Percentiles rank a stretch among this genome's conserved stretches.
Evolutionary conservation across 1,284 basidiomycete genomes (phyloP).

Genomic region (Phlebopus sp.): DNA sequence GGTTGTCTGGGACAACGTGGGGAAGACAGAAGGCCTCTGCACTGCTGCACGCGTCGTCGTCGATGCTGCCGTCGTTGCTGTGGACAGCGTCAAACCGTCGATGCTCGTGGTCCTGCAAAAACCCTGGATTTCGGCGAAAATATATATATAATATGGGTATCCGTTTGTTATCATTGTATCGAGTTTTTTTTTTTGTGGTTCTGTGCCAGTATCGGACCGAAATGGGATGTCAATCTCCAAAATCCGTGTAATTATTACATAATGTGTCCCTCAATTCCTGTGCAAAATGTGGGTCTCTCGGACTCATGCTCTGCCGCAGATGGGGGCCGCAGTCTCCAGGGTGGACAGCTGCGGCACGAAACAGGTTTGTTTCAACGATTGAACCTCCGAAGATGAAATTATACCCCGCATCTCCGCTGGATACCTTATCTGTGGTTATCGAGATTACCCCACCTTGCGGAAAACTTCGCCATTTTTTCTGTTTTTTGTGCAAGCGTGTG

Average conservation of each 20-base stretch:
- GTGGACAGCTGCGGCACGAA: too few species aligned
- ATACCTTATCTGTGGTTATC: conserved; percentile 26
- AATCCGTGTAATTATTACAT: conserved; percentile 11
- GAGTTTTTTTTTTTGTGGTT: conserved; percentile 7
- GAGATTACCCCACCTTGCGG: conserved; percentile 27
- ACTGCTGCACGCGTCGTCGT: conserved; percentile 6
- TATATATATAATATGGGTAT: not conserved
- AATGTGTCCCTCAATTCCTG: conserved; percentile 9
- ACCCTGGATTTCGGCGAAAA: not conserved
- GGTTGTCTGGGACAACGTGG: conserved; percentile 24
- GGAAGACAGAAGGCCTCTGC: conserved; percentile 18
- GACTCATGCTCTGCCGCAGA: too few species aligned
- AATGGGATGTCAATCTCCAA: conserved; percentile 11
- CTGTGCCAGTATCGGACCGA: conserved; percentile 29
- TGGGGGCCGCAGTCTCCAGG: not conserved
- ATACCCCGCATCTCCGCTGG: conserved; percentile 21
- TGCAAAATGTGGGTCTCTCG: not conserved
- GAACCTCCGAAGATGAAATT: not conserved
- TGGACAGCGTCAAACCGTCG: not conserved
- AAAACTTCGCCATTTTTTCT: not conserved
- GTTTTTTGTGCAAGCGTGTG: not conserved
- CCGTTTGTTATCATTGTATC: not conserved
- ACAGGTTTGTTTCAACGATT: too few species aligned
- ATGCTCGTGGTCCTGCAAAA: too few species aligned
- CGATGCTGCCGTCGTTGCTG: not conserved